Conservation (phyloP, 2,329 filamentous ascomycete species). For the Scytalidium lignicola region DNA sequence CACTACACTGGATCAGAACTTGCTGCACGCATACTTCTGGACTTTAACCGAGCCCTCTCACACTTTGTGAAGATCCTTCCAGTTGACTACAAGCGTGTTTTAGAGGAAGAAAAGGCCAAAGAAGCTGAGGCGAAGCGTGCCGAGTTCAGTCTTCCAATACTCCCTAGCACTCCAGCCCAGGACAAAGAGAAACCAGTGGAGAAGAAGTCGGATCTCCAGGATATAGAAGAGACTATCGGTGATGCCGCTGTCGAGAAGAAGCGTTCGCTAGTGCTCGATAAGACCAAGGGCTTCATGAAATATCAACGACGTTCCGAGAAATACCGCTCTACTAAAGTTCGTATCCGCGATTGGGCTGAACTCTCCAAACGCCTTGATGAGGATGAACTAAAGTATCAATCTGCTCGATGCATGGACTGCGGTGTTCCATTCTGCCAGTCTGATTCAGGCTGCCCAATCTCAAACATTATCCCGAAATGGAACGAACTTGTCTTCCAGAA, state of each 20-base stretch:
- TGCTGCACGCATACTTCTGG: slow-evolving; percentile 86
- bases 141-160: slow-evolving; percentile 73
- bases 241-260: slow-evolving; percentile 86
- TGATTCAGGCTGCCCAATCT: slow-evolving; percentile 91
- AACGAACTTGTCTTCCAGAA: slow-evolving; percentile 74
- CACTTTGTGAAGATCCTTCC: slow-evolving; percentile 93
- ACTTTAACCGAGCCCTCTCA: slow-evolving; percentile 86
- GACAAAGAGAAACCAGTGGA: slow-evolving; percentile 57
- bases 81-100: slow-evolving; percentile 91
- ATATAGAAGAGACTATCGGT: slow-evolving; percentile 87
- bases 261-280: slow-evolving; percentile 87
- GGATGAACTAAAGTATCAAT: slow-evolving; percentile 94
- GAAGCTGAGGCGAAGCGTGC: slow-evolving; percentile 79
- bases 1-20: slow-evolving; percentile 97
- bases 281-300: slow-evolving; percentile 97
- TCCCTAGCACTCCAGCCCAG: slow-evolving; percentile 60
- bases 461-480: slow-evolving; percentile 97
- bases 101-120: slow-evolving; percentile 80
- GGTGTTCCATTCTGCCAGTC: slow-evolving; percentile 98
- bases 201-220: slow-evolving; percentile 63
- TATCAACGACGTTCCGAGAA: slow-evolving; percentile 91
- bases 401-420: slow-evolving; percentile 97
- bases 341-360: slow-evolving; percentile 91
- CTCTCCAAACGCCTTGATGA: slow-evolving; percentile 82
- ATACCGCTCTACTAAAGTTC: slow-evolving; percentile 77